These are phyloP conservation scores for Symbiodinium natans DNA, from an alignment of 73 alveolate genomes.

Conservation along the genomic window DNA sequence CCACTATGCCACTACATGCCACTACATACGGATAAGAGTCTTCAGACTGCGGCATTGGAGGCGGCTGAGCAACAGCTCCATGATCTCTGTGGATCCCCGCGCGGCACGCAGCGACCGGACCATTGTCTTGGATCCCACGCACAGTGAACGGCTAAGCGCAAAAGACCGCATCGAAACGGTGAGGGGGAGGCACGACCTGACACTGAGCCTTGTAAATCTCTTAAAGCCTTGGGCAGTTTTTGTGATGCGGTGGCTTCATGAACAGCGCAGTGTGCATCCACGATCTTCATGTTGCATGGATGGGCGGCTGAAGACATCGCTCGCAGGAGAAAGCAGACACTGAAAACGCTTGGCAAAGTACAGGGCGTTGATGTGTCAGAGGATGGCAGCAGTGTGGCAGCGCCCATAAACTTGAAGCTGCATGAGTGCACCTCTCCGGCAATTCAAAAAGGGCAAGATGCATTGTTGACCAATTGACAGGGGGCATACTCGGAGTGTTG, in stretches of 20 bases:
- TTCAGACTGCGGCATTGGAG: too few species aligned
- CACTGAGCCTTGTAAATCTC: too few species aligned
- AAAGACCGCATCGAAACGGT: background rate
- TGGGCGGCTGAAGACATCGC: background rate
- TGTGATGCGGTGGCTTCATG: too few species aligned
- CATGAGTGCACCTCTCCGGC: background rate
- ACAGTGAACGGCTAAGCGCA: background rate
- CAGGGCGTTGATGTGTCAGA: background rate
- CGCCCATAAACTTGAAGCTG: background rate
- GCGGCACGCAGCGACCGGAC: background rate
- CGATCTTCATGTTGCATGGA: too few species aligned
- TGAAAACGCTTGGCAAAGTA: background rate
- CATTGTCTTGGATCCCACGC: constrained; percentile 7
- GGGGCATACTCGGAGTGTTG: too few species aligned
- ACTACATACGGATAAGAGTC: too few species aligned
- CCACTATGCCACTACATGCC: too few species aligned
- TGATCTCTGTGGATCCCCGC: background rate
- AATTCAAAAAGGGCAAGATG: too few species aligned
- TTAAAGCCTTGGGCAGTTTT: too few species aligned
- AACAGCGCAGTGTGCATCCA: too few species aligned
- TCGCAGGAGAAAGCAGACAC: constrained; percentile 12
- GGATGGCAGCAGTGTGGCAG: background rate
- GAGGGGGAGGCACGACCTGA: background rate
- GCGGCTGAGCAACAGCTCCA: constrained; percentile 8
- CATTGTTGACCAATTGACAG: too few species aligned